phyloP scores from a whole-genome alignment of 139 green algal species.

The Volvox africanus region DNA sequence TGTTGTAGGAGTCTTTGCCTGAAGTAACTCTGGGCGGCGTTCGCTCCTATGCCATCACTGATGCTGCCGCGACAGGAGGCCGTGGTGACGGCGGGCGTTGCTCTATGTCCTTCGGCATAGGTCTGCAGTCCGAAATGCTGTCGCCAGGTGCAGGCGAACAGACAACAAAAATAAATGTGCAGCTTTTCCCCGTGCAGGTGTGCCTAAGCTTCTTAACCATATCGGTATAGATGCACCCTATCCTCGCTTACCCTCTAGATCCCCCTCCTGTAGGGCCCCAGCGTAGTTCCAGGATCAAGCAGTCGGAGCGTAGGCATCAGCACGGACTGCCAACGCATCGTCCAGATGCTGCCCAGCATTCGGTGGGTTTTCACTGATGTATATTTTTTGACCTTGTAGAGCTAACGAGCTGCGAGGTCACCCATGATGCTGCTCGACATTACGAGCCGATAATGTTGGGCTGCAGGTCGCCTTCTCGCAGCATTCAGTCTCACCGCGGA shows the following conservation, averaged over 20 bases:
- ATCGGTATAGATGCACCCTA: too few species aligned
- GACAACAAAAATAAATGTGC: neutral
- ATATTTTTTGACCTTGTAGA: neutral
- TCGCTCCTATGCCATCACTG: too few species aligned
- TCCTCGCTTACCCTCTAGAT: too few species aligned
- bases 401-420: too few species aligned
- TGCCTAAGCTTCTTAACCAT: neutral
- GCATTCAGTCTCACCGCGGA: neutral
- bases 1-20: neutral
- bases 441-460: neutral
- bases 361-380: neutral
- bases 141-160: slow-evolving; percentile 8
- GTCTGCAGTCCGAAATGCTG: neutral
- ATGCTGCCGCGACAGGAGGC: neutral
- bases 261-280: too few species aligned
- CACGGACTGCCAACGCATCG: slow-evolving; percentile 27
- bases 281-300: neutral
- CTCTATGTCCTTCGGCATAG: neutral
- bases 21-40: neutral
- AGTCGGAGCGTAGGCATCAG: slow-evolving; percentile 10
- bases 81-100: too few species aligned
- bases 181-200: neutral
- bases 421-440: too few species aligned
- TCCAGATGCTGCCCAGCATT: slow-evolving; percentile 23
- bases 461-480: neutral